Evolutionary conservation across 495 filamentous ascomycete species (phyloP), one percentile per base, ranked within the genome.

Genomic region (Rostrohypoxylon terebratum): DNA sequence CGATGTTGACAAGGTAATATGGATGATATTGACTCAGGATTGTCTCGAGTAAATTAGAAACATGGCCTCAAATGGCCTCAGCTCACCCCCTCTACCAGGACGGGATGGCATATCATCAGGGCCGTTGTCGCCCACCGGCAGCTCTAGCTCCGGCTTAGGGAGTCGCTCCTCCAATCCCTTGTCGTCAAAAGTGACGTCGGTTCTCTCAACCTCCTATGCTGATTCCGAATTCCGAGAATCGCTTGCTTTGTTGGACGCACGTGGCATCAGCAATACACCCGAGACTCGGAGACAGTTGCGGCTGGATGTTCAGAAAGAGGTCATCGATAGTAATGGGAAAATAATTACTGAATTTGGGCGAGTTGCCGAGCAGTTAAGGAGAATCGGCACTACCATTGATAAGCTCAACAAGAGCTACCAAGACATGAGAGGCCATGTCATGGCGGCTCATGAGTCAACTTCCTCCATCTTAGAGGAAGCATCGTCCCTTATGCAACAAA

Each of bases 151-250:
- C 6, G 66, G 62, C n/a, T 57, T 44, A 20, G 21, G 36, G 20
- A 68, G 54, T 33, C 63, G 74, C n/a, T 11, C 64, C 7, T 68
- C 69, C 71, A 92, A 88, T 79, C 90, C 90, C 2, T 81, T 95
- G 55, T 90, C 91, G 0, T 82, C 85, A 14, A 92, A 95, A 77
- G 84, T 98, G 66, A 92, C 93, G 14, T 91, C 86, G 55, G 91
- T 98, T 16, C 89, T 98, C 36, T 97, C 96, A 13, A 89, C 92
- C 3, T 97, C 95, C 0, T 98, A 97, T 80, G 91, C 93, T 34
- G 96, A 98, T 79, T 87, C 92, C 2, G 95, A 98, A 67, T 97
- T 98, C 66, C 89, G 94, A 60, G 92, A 97, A 83, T 91, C 94
- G 36, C 84, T 99, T 34, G 83, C 86, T 58, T 88, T 92, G 0